Evolutionary conservation across 345 rosid genomes (phyloP).

Genomic region (Corchorus capsularis): DNA sequence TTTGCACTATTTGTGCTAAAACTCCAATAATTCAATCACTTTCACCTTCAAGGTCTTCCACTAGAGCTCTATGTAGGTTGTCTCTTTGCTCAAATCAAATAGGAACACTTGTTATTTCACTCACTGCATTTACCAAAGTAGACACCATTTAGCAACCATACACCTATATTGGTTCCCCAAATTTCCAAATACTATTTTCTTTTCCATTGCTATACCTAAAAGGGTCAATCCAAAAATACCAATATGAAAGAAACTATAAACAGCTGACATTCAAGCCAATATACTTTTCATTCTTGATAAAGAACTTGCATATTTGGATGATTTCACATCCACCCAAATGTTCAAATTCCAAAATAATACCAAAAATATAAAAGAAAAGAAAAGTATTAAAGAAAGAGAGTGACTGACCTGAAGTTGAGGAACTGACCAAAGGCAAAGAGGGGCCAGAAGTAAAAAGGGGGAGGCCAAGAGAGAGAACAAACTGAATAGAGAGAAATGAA

Average conservation of each 20-base stretch:
- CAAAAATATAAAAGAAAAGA: background rate
- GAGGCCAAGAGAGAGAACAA: slow-evolving; percentile 68
- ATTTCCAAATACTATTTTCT: background rate
- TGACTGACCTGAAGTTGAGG: slow-evolving; percentile 80
- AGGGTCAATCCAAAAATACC: background rate
- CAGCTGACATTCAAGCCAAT: background rate
- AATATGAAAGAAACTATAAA: background rate
- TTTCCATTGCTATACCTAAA: background rate
- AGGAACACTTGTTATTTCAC: background rate
- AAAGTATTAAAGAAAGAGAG: background rate
- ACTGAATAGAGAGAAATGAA: slow-evolving; percentile 70
- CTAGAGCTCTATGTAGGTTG: background rate
- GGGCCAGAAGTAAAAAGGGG: slow-evolving; percentile 89
- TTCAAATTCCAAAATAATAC: background rate
- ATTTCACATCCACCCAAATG: background rate
- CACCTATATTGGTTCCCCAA: background rate
- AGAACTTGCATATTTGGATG: background rate
- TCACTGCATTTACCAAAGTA: background rate
- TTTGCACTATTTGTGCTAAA: background rate
- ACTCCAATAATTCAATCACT: background rate
- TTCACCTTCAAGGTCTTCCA: background rate
- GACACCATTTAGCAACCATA: background rate
- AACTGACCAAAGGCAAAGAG: slow-evolving; percentile 84
- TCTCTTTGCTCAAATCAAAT: background rate
- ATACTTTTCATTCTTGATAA: background rate